Conservation (phyloP, 345 rosid species). For the Camelina laxa region DNA sequence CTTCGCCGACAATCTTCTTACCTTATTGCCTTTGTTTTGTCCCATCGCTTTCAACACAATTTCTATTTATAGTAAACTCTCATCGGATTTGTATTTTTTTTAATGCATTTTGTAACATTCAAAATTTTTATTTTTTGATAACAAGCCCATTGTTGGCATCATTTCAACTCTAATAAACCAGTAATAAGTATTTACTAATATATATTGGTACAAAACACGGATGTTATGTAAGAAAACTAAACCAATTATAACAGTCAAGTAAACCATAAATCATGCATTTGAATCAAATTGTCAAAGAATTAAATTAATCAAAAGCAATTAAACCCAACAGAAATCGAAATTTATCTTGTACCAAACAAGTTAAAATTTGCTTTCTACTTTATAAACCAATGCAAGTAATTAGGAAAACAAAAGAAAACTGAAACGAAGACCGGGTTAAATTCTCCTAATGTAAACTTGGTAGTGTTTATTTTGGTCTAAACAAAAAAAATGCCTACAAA, state of each 20-base stretch:
- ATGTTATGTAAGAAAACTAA: neutral
- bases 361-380: neutral
- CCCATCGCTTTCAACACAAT: conserved; percentile 43
- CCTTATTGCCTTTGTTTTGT: conserved; percentile 46
- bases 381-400: neutral
- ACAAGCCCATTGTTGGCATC: neutral
- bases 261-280: neutral
- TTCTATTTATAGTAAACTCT: conserved; percentile 39
- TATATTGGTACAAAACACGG: neutral
- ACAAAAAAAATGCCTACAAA: neutral
- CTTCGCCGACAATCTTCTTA: conserved; percentile 45
- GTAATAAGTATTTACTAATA: neutral
- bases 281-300: neutral
- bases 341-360: neutral
- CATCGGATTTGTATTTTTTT: conserved; percentile 18
- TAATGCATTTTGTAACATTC: neutral
- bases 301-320: neutral
- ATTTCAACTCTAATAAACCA: neutral
- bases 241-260: neutral
- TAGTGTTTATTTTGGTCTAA: conserved; percentile 11
- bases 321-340: neutral
- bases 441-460: neutral
- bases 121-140: neutral
- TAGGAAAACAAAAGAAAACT: neutral
- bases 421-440: neutral